Percentiles rank a stretch among this genome's conserved stretches.
Evolutionary conservation across 345 rosid species (phyloP).

Genomic region (Linum usitatissimum): DNA sequence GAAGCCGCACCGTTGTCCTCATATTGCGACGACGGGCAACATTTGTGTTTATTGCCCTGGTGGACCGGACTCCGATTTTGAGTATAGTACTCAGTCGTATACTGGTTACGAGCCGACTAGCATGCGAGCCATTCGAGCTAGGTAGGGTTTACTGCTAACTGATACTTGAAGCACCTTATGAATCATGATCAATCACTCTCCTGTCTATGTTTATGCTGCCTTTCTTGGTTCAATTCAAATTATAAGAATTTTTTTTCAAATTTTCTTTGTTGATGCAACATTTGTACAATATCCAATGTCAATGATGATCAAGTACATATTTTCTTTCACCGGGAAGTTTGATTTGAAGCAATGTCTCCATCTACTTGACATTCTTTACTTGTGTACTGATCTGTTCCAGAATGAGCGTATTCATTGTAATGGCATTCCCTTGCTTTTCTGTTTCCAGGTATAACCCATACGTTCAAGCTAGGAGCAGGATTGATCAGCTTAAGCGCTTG

Average conservation of each 20-base stretch:
- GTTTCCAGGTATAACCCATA: conserved; percentile 76
- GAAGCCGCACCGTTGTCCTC: conserved; percentile 97
- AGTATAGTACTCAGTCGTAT: conserved; percentile 96
- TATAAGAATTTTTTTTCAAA: background rate
- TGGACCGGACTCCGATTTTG: conserved; percentile 97
- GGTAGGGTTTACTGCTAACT: conserved; percentile 31
- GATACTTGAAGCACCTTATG: background rate
- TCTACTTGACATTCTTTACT: background rate
- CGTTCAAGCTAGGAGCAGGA: conserved; percentile 96
- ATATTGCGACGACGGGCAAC: conserved; percentile 93
- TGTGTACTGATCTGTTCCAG: background rate
- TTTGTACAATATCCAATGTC: no score
- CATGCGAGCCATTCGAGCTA: conserved; percentile 98
- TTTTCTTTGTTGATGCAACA: background rate
- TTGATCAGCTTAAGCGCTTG: conserved; percentile 95
- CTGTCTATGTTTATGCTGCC: background rate
- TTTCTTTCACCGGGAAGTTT: no score
- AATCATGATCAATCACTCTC: background rate
- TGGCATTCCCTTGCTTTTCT: background rate
- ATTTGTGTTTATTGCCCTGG: conserved; percentile 97
- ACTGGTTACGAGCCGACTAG: conserved; percentile 99
- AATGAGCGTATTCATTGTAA: background rate
- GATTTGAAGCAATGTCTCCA: background rate
- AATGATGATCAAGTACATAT: no score
- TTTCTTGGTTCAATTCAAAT: background rate